Evolutionary conservation across 2,329 filamentous ascomycete species (phyloP), one percentile per base, ranked within the genome.

Genomic region (Penicillium corylophilum): DNA sequence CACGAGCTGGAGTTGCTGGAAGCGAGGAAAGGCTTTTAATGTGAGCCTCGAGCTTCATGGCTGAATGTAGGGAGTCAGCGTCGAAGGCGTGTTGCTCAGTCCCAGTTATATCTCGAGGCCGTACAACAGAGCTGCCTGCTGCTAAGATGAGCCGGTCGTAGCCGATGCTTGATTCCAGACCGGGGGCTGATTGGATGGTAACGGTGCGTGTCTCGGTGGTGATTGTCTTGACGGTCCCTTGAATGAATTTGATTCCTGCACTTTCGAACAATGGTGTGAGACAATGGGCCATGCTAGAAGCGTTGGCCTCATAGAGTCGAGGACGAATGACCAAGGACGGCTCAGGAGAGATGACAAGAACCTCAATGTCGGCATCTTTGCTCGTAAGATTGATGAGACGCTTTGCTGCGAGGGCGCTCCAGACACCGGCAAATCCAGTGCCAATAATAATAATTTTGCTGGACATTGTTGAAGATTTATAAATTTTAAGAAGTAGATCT

Each of bases 61-160:
- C 69, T 1, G 56, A 57, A 0, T 61, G 44, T 0, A 74, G 29
- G 0, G 63, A 60, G 41, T 75, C 72, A 12, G 75, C 60, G 24
- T 69, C 61, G 43, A 75, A 75, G 0, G 64, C 59, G 48, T 74
- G 50, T 20, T 72, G 22, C 0, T 54, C n/a, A 1, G 74, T 59
- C 0, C 73, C 71, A 0, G 55, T 0, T 1, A 74, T 57, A 4
- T 39, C 18, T 0, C 47, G 44, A 0, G 73, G 72, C 4, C 56
- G 62, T 0, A 62, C 40, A 2, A 75, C 53, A 2, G 53, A 41
- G 41, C 73, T 75, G 1, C 73, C 72, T 0, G 71, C 67, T 0
- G 73, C 71, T 0, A 76, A 52, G 1, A 75, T 55, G 2, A 76
- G 64, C 1, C 70, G 63, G 44, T 69, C 60, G 22, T 72, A 76